A percentile compares a stretch with the other conserved stretches of the same genome.
These are phyloP conservation scores for Tribonema minus DNA, from an alignment of 108 stramenopile species.

Conservation along the genomic window DNA sequence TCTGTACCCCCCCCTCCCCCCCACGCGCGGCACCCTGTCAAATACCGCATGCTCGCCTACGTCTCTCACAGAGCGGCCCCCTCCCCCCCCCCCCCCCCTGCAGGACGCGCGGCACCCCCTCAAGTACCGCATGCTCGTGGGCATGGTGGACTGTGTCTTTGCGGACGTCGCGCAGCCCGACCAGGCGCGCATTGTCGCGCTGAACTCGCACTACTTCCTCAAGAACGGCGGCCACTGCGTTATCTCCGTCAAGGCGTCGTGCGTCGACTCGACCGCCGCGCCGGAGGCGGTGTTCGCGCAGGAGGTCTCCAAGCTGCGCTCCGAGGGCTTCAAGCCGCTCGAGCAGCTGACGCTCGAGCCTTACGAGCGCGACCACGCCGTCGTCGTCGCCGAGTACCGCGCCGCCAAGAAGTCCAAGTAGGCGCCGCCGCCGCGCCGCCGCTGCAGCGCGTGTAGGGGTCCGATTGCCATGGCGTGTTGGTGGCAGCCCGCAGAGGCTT, in stretches of 20 bases:
- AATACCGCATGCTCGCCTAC: too few species aligned
- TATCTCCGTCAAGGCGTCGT: slow-evolving; percentile 98
- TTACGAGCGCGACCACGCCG: slow-evolving; percentile 98
- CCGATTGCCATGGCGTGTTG: too few species aligned
- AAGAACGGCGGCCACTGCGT: slow-evolving; percentile 98
- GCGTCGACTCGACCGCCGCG: slow-evolving; percentile 97
- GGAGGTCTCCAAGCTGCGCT: slow-evolving; percentile 79
- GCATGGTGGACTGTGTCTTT: slow-evolving; percentile 98
- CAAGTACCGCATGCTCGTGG: slow-evolving; percentile 97
- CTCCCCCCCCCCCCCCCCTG: too few species aligned
- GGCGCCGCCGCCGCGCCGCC: too few species aligned
- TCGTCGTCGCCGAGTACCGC: slow-evolving; percentile 93
- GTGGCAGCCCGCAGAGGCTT: too few species aligned
- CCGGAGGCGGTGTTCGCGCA: slow-evolving; percentile 92
- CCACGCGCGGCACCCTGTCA: too few species aligned
- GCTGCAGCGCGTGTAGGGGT: too few species aligned
- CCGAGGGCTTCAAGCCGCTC: slow-evolving; percentile 92
- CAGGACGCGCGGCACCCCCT: slow-evolving; percentile 96
- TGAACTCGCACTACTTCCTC: slow-evolving; percentile 98
- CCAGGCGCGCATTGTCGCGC: slow-evolving; percentile 97
- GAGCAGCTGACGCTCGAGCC: slow-evolving; percentile 99
- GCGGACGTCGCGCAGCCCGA: slow-evolving; percentile 99
- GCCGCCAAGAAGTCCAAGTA: slow-evolving; percentile 57
- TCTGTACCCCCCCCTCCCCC: too few species aligned
- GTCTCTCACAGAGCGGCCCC: too few species aligned